Evolutionary conservation across 345 rosid species (phyloP), one percentile per base, ranked within the genome.

Genomic region (Lepidium sativum): DNA sequence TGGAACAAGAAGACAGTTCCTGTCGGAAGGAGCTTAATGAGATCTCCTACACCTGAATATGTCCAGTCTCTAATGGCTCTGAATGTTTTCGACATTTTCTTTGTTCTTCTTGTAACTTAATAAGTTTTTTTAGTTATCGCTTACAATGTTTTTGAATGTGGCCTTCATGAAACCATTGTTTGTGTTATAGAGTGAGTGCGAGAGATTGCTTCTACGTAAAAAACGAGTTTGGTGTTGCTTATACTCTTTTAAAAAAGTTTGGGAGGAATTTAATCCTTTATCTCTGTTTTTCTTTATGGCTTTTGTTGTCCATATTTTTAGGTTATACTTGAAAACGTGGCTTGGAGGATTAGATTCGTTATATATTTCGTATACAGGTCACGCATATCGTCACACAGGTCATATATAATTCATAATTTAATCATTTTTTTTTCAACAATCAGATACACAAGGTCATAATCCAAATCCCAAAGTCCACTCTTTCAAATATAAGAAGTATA

Each of bases 1-100:
- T 85, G 96, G 67, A 81, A 92, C 53, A 81, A 15, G 77, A 92
- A 92, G 54, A 89, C 92, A 0, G 96, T 89, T 65, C 96, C 98
- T 7, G 96, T 86, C 0, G 98, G 98, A 32, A 92, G 95, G 65
- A 89, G 85, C 80, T 72, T 86, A 72, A 92, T 59, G 48, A 92
- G 88, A 76, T 81, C 91, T 1, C 96, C 92, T 1, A 86, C 29
- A 4, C 91, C 82, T 5, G 78, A 39, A 16, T 82, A 76, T 21
- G 91, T 77, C 67, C 39, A 71, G 59, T 72, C 90, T 32, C 71
- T 52, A 25, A 78, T 44, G 47, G 82, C 75, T 59, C 40, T 71
- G 27, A 81, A 59, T 14, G 84, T 63, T 68, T 25, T 69, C 66
- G 74, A 51, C 77, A 73, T 73, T 27, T 62, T 70, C 7, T 11